Evolutionary conservation across 1,139 yeast genomes (phyloP).

Genomic region (Geotrichum australiense): DNA sequence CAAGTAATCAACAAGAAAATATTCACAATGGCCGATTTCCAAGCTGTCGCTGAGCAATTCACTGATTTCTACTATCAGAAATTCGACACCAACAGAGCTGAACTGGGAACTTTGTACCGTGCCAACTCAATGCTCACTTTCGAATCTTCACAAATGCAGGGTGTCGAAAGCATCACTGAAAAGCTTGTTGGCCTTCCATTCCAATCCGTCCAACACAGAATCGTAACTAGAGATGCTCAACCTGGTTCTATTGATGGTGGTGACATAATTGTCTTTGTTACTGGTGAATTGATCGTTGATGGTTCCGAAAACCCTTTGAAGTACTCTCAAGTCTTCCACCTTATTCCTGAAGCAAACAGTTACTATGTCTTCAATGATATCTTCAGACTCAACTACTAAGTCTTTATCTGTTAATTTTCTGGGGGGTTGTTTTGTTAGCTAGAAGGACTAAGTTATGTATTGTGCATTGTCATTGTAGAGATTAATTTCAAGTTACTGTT

Average conservation of each 20-base stretch:
- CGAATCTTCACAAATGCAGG: conserved; percentile 91
- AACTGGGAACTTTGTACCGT: conserved; percentile 90
- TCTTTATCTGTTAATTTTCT: too few species aligned
- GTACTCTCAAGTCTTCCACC: conserved; percentile 95
- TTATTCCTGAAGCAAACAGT: conserved; percentile 85
- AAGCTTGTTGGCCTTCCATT: conserved; percentile 83
- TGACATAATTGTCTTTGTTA: conserved; percentile 94
- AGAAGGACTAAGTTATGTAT: too few species aligned
- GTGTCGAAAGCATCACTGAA: conserved; percentile 86
- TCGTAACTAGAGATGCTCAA: conserved; percentile 94
- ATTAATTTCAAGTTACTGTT: too few species aligned
- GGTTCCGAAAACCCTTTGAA: conserved; percentile 94
- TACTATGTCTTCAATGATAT: conserved; percentile 95
- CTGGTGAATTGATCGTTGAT: conserved; percentile 89
- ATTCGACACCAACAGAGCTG: conserved; percentile 87
- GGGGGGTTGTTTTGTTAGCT: too few species aligned
- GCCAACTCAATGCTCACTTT: conserved; percentile 97
- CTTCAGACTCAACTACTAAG: conserved; percentile 57
- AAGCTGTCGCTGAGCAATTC: conserved; percentile 52
- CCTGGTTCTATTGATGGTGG: conserved; percentile 85
- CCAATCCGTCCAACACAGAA: conserved; percentile 85
- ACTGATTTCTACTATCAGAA: conserved; percentile 93
- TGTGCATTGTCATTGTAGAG: too few species aligned
- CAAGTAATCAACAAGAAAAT: not conserved
- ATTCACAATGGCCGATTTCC: conserved; percentile 27